Evolutionary conservation across 1,284 basidiomycete genomes (phyloP).

Genomic region (Ceratobasidium sp.): DNA sequence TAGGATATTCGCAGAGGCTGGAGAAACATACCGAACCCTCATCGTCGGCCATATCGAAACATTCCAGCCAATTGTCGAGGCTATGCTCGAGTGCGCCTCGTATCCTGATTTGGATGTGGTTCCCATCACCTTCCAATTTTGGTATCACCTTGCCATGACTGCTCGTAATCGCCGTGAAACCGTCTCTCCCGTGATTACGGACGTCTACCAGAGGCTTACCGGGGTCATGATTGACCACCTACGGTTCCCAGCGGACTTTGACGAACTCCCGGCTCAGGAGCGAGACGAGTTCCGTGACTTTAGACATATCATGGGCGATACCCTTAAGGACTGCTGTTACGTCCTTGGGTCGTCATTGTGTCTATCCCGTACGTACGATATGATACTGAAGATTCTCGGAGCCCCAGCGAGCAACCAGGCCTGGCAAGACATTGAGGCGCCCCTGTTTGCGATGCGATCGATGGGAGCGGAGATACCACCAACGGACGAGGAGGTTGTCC

Average conservation of each 20-base stretch:
- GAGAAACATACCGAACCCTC: conserved; percentile 92
- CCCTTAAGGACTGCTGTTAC: conserved; percentile 97
- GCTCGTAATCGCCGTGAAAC: conserved; percentile 76
- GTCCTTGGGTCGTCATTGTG: conserved; percentile 90
- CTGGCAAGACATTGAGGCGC: conserved; percentile 99
- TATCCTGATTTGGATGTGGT: conserved; percentile 96
- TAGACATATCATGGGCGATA: conserved; percentile 98
- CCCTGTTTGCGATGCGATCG: conserved; percentile 95
- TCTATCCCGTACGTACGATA: conserved; percentile 77
- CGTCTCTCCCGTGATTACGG: conserved; percentile 71
- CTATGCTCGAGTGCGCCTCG: conserved; percentile 91
- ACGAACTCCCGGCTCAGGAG: conserved; percentile 77
- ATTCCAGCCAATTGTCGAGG: conserved; percentile 92
- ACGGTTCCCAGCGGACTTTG: conserved; percentile 81
- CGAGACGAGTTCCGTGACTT: conserved; percentile 93
- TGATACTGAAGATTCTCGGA: conserved; percentile 76
- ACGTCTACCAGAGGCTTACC: conserved; percentile 85
- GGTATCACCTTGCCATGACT: conserved; percentile 74
- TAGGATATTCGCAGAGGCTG: conserved; percentile 92
- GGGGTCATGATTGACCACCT: conserved; percentile 87
- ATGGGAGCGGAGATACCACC: conserved; percentile 96
- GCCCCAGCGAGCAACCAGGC: conserved; percentile 51
- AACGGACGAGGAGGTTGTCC: conserved; percentile 82
- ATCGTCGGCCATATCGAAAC: conserved; percentile 86
- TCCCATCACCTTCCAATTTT: conserved; percentile 97